Conservation (phyloP, 768 basidiomycete species). For the Mycena filopes region DNA sequence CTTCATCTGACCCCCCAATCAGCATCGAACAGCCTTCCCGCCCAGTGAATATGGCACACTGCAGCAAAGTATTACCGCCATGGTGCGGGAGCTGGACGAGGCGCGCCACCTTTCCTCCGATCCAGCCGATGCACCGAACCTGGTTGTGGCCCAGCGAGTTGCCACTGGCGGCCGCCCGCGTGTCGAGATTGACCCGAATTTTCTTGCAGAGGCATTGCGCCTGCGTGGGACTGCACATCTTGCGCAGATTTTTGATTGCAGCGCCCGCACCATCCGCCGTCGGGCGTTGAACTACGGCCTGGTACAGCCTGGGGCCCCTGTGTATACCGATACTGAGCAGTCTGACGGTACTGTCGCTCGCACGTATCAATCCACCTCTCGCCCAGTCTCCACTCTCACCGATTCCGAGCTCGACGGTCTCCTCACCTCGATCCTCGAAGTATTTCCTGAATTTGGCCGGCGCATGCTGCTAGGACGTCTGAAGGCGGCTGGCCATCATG, state of each 20-base stretch:
- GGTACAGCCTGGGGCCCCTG: constrained; percentile 9
- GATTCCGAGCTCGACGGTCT: constrained; percentile 31
- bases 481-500: constrained; percentile 18
- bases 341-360: background rate
- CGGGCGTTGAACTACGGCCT: constrained; percentile 32
- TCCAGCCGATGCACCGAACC: constrained; percentile 21
- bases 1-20: background rate
- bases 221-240: constrained; percentile 24
- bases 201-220: constrained; percentile 38
- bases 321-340: constrained; percentile 14
- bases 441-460: constrained; percentile 35
- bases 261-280: constrained; percentile 16
- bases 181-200: constrained; percentile 35
- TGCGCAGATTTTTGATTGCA: background rate
- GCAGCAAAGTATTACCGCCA: constrained; percentile 28
- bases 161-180: constrained; percentile 32
- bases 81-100: constrained; percentile 33
- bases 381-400: constrained; percentile 27
- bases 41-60: constrained; percentile 31
- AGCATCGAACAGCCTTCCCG: constrained; percentile 24
- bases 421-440: constrained; percentile 18
- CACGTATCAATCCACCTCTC: constrained; percentile 10
- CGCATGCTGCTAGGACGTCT: constrained; percentile 33
- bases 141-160: background rate
- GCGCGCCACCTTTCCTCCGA: constrained; percentile 31